These are phyloP conservation scores for Backusella macrospora DNA, from an alignment of 192 early-diverging fungal species.

Conservation along the genomic window DNA sequence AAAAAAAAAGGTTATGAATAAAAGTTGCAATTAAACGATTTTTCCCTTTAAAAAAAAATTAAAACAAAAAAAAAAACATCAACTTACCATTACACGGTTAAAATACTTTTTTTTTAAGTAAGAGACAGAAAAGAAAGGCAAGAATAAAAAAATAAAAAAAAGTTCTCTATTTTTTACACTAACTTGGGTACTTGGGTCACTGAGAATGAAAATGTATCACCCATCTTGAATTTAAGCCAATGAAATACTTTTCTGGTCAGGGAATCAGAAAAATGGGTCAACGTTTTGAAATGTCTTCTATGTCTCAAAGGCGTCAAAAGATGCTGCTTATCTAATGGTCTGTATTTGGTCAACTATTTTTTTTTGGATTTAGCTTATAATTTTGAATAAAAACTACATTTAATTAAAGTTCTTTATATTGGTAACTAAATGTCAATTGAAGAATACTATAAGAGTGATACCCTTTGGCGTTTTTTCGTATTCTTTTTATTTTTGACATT, in stretches of 20 bases:
- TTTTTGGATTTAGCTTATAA: no score
- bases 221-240: not conserved
- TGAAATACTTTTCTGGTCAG: not conserved
- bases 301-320: no score
- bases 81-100: constrained; percentile 1
- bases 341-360: no score
- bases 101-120: not conserved
- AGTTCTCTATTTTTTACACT: not conserved
- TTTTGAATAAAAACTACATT: no score
- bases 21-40: no score
- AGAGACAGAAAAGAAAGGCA: not conserved
- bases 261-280: no score
- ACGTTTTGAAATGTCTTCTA: no score
- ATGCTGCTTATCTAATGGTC: no score
- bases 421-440: no score
- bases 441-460: not conserved
- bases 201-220: not conserved
- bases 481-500: not conserved
- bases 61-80: not conserved
- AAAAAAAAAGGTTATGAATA: no score
- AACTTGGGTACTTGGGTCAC: not conserved
- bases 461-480: not conserved
- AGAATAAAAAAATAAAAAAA: no score
- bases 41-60: constrained; percentile 58
- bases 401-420: no score